These are phyloP conservation scores for Colletotrichum caudatum DNA, from an alignment of 2,329 filamentous ascomycete species.

Conservation along the genomic window DNA sequence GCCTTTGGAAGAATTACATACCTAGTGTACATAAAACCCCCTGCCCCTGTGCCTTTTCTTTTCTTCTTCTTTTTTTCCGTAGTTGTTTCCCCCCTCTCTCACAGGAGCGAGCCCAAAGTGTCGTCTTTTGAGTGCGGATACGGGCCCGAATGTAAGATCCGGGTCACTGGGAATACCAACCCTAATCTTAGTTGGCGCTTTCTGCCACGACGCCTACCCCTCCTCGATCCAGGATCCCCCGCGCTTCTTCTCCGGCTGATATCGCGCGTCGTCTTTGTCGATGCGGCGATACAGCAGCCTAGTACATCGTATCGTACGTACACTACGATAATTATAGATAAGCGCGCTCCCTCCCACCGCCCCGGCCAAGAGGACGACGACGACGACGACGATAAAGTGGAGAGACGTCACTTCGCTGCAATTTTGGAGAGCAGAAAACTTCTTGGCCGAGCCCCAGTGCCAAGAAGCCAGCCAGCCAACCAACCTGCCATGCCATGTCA, in stretches of 20 bases:
- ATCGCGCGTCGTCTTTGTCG: not conserved
- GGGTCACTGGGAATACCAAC: slow-evolving; percentile 33
- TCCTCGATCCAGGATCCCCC: not conserved
- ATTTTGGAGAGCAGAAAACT: slow-evolving; percentile 7
- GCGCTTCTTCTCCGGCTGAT: not conserved
- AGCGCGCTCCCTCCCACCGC: not conserved
- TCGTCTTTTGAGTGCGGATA: not conserved
- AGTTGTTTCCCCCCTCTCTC: no score
- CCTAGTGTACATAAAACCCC: not conserved
- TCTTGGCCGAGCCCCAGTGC: slow-evolving; percentile 26
- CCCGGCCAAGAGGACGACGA: no score
- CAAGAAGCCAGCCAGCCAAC: slow-evolving; percentile 10
- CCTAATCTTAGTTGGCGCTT: slow-evolving; percentile 7
- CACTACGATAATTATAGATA: not conserved
- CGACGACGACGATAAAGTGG: slow-evolving; percentile 16
- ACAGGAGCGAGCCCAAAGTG: slow-evolving; percentile 15
- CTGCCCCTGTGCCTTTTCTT: not conserved
- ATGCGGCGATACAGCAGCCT: not conserved
- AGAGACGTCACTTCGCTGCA: slow-evolving; percentile 22
- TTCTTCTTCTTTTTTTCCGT: not conserved
- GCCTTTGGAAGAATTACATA: not conserved
- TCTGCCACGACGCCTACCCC: not conserved
- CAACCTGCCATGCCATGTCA: not conserved
- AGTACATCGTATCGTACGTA: not conserved
- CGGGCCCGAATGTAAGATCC: slow-evolving; percentile 9